phyloP scores from a whole-genome alignment of 192 early-diverging fungal genomes.

The Coemansia sp. region DNA sequence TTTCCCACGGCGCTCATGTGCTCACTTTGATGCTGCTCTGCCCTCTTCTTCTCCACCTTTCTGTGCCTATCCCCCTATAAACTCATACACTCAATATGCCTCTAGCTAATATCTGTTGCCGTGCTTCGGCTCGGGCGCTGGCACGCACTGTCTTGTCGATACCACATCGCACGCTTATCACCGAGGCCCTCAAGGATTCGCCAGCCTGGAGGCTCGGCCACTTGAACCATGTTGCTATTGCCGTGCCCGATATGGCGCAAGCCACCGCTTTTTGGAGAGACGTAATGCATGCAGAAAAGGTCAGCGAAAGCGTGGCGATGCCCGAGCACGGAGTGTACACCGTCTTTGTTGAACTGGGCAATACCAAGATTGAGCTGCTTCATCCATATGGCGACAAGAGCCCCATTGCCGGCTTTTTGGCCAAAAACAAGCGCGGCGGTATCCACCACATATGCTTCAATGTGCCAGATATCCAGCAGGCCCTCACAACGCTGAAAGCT shows the following conservation, averaged over 20 bases:
- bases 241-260: slow-evolving; percentile 72
- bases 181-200: slow-evolving; percentile 17
- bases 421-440: slow-evolving; percentile 76
- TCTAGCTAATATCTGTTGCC: neutral
- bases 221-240: slow-evolving; percentile 83
- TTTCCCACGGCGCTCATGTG: neutral
- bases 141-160: neutral
- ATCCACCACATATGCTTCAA: slow-evolving; percentile 85
- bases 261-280: slow-evolving; percentile 68
- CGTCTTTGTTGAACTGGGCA: slow-evolving; percentile 80
- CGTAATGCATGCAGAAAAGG: slow-evolving; percentile 63
- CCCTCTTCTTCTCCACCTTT: neutral
- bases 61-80: neutral
- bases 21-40: neutral
- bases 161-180: slow-evolving; percentile 14
- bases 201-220: slow-evolving; percentile 68
- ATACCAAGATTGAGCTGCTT: slow-evolving; percentile 84
- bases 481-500: slow-evolving; percentile 63
- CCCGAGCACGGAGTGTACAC: slow-evolving; percentile 86
- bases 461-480: slow-evolving; percentile 66
- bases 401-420: slow-evolving; percentile 75
- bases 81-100: neutral
- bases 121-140: neutral
- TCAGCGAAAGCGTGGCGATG: slow-evolving; percentile 66
- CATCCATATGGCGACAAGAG: slow-evolving; percentile 72